Evolutionary conservation across 345 rosid species (phyloP).

Genomic region (Bruguiera gymnorhiza): DNA sequence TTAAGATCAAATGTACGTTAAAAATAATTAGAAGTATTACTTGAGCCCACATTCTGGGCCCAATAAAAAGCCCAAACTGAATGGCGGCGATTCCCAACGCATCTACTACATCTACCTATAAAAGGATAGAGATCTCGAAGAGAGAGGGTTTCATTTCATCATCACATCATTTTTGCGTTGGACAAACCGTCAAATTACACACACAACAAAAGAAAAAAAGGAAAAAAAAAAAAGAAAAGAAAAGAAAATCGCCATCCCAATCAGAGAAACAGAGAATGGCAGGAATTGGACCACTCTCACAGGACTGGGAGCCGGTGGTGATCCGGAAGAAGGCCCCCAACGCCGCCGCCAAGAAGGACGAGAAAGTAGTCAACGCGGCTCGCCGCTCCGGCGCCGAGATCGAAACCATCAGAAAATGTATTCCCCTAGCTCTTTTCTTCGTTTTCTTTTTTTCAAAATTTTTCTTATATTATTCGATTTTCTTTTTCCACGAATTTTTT

Average conservation of each 20-base stretch:
- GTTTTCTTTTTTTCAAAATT: neutral
- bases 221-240: too few relatives aligned
- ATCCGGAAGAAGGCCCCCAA: conserved; percentile 37
- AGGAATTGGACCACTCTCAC: conserved; percentile 26
- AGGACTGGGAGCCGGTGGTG: conserved; percentile 36
- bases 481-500: neutral
- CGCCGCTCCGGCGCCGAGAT: conserved; percentile 35
- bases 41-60: too few relatives aligned
- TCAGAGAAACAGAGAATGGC: conserved; percentile 7
- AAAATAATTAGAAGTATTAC: too few relatives aligned
- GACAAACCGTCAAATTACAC: too few relatives aligned
- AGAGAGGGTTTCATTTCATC: too few relatives aligned
- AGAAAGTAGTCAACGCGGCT: conserved; percentile 34
- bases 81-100: too few relatives aligned
- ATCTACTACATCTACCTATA: too few relatives aligned
- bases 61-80: too few relatives aligned
- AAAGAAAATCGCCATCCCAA: neutral
- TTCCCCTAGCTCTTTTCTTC: neutral
- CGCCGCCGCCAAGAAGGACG: conserved; percentile 36
- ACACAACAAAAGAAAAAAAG: too few relatives aligned
- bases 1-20: too few relatives aligned
- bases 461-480: neutral
- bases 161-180: too few relatives aligned
- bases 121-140: too few relatives aligned
- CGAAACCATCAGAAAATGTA: conserved; percentile 28